These are phyloP conservation scores for Aspergillus pseudotamarii DNA, from an alignment of 2,329 filamentous ascomycete genomes.

Conservation along the genomic window DNA sequence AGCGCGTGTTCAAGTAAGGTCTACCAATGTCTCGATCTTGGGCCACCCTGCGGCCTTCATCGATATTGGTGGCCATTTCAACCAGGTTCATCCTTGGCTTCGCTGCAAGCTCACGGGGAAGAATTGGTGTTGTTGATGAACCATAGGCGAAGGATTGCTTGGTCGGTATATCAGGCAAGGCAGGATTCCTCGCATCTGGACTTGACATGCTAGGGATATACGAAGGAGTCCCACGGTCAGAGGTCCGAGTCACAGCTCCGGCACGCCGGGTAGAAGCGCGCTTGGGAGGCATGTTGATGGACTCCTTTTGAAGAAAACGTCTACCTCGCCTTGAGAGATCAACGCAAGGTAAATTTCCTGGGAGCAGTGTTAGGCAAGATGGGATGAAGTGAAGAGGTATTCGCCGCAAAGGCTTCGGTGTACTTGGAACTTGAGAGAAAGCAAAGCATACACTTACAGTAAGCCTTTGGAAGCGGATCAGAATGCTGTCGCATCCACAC, in stretches of 20 bases:
- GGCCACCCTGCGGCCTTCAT: constrained; percentile 31
- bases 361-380: neutral
- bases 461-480: neutral
- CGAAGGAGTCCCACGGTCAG: constrained; percentile 9
- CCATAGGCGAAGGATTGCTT: constrained; percentile 47
- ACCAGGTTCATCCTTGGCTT: constrained; percentile 32
- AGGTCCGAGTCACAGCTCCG: constrained; percentile 13
- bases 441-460: neutral
- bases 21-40: constrained; percentile 28
- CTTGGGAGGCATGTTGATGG: constrained; percentile 30
- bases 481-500: neutral
- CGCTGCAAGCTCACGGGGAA: constrained; percentile 38
- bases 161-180: constrained; percentile 41
- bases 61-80: constrained; percentile 38
- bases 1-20: constrained; percentile 14
- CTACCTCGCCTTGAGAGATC: neutral
- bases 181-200: constrained; percentile 23
- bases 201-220: constrained; percentile 24
- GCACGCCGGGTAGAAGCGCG: constrained; percentile 22
- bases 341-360: neutral
- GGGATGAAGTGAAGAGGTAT: neutral
- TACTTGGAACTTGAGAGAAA: neutral
- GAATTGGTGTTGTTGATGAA: constrained; percentile 35
- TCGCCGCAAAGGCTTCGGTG: neutral
- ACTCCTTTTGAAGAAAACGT: neutral